A percentile compares a stretch with the other conserved stretches of the same genome.
Conservation (phyloP, 345 rosid species). For the Melaleuca quinquenervia region DNA sequence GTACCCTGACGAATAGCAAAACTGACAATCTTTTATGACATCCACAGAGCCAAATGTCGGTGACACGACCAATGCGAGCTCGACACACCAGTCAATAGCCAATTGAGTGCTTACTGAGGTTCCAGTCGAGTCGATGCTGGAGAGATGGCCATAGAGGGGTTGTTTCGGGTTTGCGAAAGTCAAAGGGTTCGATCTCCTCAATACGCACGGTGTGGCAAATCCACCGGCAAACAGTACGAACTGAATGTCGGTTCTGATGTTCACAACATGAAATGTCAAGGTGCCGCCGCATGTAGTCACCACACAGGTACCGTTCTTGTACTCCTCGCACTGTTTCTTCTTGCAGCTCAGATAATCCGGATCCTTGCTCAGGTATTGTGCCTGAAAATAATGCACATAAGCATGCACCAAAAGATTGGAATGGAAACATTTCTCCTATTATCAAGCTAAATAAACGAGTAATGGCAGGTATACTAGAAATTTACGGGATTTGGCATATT, state of each 20-base stretch:
- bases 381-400: conserved; percentile 11
- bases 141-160: conserved; percentile 46
- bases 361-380: conserved; percentile 36
- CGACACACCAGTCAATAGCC: background rate
- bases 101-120: conserved; percentile 26
- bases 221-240: conserved; percentile 52
- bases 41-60: background rate
- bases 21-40: background rate
- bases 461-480: background rate
- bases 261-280: conserved; percentile 38
- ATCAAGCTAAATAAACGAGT: background rate
- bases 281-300: conserved; percentile 32
- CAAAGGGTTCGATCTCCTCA: conserved; percentile 22
- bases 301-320: conserved; percentile 4
- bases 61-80: background rate
- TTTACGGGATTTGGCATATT: background rate
- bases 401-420: background rate
- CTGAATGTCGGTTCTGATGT: conserved; percentile 49
- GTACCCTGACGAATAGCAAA: background rate
- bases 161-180: conserved; percentile 36
- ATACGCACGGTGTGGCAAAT: conserved; percentile 35
- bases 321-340: conserved; percentile 20
- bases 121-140: conserved; percentile 43
- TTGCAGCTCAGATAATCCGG: conserved; percentile 40
- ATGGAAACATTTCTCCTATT: background rate